A percentile compares a stretch with the other conserved stretches of the same genome.
phyloP scores from a whole-genome alignment of 2,329 filamentous ascomycete genomes.

The Xylariaceae sp. region DNA sequence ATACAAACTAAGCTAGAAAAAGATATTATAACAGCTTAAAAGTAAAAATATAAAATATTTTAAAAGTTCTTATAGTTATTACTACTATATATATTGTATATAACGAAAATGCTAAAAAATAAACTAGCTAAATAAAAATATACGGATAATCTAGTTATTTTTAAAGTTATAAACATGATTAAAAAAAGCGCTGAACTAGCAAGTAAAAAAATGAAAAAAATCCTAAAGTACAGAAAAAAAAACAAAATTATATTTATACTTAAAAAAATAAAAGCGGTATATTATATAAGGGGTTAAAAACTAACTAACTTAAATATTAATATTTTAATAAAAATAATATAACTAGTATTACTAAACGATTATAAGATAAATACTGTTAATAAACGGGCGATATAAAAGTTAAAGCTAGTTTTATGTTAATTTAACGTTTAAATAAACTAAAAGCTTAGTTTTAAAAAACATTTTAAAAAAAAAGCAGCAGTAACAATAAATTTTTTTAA shows the following conservation, averaged over 20 bases:
- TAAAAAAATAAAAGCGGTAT: not conserved
- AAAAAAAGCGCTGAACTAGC: not conserved
- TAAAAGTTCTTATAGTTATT: not conserved
- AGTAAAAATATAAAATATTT: not conserved
- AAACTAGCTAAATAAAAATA: not conserved
- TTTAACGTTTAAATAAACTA: not conserved
- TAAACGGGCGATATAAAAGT: too few relatives aligned
- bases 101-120: not conserved
- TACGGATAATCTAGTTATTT: not conserved
- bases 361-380: not conserved
- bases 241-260: not conserved
- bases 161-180: not conserved
- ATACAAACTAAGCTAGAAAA: not conserved
- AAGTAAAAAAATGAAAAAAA: not conserved
- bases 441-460: not conserved
- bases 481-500: too few relatives aligned
- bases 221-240: not conserved
- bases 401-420: not conserved
- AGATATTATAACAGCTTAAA: not conserved
- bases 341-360: not conserved
- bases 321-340: not conserved
- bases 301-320: not conserved
- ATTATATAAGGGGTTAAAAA: not conserved
- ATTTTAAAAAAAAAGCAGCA: not conserved
- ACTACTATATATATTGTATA: not conserved